These are phyloP conservation scores for Polyporus tsugae DNA, from an alignment of 1,284 basidiomycete species.

Conservation along the genomic window DNA sequence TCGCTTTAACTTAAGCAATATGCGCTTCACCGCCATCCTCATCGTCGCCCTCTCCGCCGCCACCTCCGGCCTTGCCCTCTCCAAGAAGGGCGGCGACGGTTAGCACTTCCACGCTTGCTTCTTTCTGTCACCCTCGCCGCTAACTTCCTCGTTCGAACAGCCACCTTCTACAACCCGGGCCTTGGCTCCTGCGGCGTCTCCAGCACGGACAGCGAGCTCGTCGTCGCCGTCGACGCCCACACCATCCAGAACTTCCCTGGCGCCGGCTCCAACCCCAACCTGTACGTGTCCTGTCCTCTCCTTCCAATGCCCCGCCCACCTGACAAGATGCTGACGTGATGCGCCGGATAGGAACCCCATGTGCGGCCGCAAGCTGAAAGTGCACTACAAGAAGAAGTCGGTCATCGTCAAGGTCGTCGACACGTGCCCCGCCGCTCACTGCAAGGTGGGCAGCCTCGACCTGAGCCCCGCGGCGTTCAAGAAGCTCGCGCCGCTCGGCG, in stretches of 20 bases:
- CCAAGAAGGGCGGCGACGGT: slow-evolving; percentile 23
- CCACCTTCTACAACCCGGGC: slow-evolving; percentile 33
- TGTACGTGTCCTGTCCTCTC: slow-evolving; percentile 9
- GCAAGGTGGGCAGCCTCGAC: slow-evolving; percentile 49
- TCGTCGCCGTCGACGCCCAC: slow-evolving; percentile 28
- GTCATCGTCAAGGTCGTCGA: slow-evolving; percentile 52
- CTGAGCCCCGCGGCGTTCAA: slow-evolving; percentile 51
- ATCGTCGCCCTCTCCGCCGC: slow-evolving; percentile 22
- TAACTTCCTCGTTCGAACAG: slow-evolving; percentile 15
- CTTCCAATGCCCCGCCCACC: too few species aligned
- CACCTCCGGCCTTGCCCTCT: slow-evolving; percentile 23
- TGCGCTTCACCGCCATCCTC: slow-evolving; percentile 3
- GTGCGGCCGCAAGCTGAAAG: slow-evolving; percentile 44
- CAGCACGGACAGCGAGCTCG: slow-evolving; percentile 32
- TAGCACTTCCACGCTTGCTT: not conserved
- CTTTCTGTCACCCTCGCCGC: not conserved
- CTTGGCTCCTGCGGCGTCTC: slow-evolving; percentile 31
- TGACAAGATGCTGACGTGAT: not conserved
- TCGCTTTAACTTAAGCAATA: not conserved
- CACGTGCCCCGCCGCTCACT: slow-evolving; percentile 48
- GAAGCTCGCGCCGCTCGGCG: slow-evolving; percentile 43
- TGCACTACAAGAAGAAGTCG: slow-evolving; percentile 40
- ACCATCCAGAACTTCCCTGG: slow-evolving; percentile 33
- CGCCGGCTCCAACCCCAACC: slow-evolving; percentile 29
- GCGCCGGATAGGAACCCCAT: slow-evolving; percentile 42